phyloP scores from a whole-genome alignment of 73 alveolate genomes.

The Paraurostyla sp. region DNA sequence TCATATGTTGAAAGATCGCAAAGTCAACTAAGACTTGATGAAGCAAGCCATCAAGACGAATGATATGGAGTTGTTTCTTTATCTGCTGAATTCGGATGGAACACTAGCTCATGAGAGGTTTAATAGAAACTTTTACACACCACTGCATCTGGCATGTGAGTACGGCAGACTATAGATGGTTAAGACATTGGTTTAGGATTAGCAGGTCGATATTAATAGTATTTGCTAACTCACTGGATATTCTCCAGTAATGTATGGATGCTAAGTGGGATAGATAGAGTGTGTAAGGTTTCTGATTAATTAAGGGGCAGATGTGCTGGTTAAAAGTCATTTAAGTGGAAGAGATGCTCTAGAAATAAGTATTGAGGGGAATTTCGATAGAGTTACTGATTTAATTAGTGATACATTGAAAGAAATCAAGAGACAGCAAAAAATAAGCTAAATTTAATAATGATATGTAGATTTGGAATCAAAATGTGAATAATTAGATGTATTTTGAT shows the following conservation, averaged over 20 bases:
- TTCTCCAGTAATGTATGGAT: slow-evolving; percentile 45
- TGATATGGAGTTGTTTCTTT: slow-evolving; percentile 26
- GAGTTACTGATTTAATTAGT: background rate
- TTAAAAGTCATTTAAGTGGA: background rate
- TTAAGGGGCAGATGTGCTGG: background rate
- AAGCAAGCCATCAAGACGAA: slow-evolving; percentile 20
- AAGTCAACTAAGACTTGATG: slow-evolving; percentile 15
- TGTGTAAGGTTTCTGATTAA: background rate
- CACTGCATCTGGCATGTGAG: slow-evolving; percentile 59
- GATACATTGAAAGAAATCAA: background rate
- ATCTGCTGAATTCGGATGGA: background rate
- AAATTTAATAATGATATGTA: no score
- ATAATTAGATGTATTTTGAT: no score
- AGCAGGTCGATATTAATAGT: background rate
- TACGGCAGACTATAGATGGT: slow-evolving; percentile 20
- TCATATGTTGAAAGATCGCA: slow-evolving; percentile 20
- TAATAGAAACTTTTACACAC: slow-evolving; percentile 13
- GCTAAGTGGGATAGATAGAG: background rate
- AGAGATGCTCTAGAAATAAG: slow-evolving; percentile 5
- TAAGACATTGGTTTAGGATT: background rate
- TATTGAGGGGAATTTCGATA: background rate
- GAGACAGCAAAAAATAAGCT: no score
- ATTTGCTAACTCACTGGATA: slow-evolving; percentile 37
- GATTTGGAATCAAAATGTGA: no score
- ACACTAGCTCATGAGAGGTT: slow-evolving; percentile 32